Evolutionary conservation across 2,329 filamentous ascomycete genomes (phyloP), one percentile per base, ranked within the genome.

Genomic region (Cladosporium phlei): DNA sequence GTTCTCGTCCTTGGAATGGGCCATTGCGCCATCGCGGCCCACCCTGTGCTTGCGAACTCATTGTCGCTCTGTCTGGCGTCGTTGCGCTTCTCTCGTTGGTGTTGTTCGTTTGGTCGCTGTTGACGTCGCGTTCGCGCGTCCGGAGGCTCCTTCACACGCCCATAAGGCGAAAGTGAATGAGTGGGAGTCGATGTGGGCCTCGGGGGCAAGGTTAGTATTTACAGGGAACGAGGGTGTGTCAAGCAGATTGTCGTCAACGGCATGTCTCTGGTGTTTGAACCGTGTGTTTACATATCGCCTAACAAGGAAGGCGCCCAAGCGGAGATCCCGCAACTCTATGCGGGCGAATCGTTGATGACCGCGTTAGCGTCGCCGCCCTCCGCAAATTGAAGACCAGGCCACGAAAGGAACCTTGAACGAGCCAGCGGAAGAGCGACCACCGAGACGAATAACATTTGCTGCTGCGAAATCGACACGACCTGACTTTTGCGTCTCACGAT

Each of bases 1-100:
- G 17, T 32, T 38, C 28, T 33, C 44, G 28, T 62, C 88, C 79
- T 50, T 77, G 75, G 64, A 95, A 94, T 12, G 87, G 86, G 69
- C 88, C 91, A 64, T 82, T 86, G 60, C 88, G 83, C 73, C 83
- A 86, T 64, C 84, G 79, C 57, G 83, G 79, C 66, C 79, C 78
- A 66, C 75, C 79, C 59, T 76, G 72, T 52, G 77, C 72, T 65
- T 76, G 76, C 46, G 69, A 72, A 61, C 74, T 73, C 75, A 79
- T 80, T 53, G 54, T 51, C 46, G 55, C 47, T 49, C 39, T 22
- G 20, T 12, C 14, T 16, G 28, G 38, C 38, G 27, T 25, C 40
- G 27, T 45, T 24, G 35, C 35, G 19, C 29, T 49, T 32, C 6
- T 44, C 33, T 40, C 38, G 49, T 52, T 37, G 47, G 45, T 47